Percentiles rank a stretch among this genome's conserved stretches.
Conservation (phyloP, 2,329 filamentous ascomycete genomes). For the Penicillium sp. region DNA sequence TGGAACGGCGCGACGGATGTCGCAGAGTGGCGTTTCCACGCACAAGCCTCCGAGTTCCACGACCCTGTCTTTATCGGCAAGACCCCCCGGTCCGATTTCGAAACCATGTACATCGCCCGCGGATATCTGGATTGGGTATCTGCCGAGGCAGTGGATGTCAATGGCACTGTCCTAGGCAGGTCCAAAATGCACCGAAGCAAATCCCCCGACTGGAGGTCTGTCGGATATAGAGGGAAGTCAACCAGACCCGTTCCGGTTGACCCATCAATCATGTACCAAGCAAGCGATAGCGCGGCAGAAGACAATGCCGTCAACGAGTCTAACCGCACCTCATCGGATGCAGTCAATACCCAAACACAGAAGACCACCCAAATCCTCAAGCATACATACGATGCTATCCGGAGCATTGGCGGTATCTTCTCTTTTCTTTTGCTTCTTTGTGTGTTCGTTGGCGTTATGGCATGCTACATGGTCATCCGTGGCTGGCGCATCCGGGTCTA, state of each 20-base stretch:
- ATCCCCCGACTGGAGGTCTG: conserved; percentile 17
- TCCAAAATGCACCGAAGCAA: conserved; percentile 20
- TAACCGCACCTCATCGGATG: not conserved
- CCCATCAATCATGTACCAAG: conserved; percentile 9
- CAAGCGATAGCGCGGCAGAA: not conserved
- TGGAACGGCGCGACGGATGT: conserved; percentile 43
- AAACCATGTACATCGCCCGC: conserved; percentile 22
- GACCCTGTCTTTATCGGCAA: conserved; percentile 19
- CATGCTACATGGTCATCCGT: conserved; percentile 19
- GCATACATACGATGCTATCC: conserved; percentile 17
- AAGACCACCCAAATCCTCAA: conserved; percentile 19
- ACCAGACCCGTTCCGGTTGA: conserved; percentile 15
- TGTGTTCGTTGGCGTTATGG: conserved; percentile 17
- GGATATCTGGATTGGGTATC: conserved; percentile 26
- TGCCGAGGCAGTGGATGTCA: conserved; percentile 17
- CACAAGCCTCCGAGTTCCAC: conserved; percentile 23
- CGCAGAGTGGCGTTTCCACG: conserved; percentile 35
- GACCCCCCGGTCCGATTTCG: conserved; percentile 18
- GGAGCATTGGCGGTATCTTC: conserved; percentile 21
- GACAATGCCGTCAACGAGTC: not conserved
- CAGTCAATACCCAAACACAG: conserved; percentile 14
- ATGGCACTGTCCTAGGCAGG: conserved; percentile 18
- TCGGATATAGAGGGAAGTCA: conserved; percentile 17
- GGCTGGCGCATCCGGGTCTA: conserved; percentile 27
- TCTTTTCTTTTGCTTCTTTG: conserved; percentile 19